Conservation (phyloP, 2,329 filamentous ascomycete genomes). For the Aspergillus tamarii region DNA sequence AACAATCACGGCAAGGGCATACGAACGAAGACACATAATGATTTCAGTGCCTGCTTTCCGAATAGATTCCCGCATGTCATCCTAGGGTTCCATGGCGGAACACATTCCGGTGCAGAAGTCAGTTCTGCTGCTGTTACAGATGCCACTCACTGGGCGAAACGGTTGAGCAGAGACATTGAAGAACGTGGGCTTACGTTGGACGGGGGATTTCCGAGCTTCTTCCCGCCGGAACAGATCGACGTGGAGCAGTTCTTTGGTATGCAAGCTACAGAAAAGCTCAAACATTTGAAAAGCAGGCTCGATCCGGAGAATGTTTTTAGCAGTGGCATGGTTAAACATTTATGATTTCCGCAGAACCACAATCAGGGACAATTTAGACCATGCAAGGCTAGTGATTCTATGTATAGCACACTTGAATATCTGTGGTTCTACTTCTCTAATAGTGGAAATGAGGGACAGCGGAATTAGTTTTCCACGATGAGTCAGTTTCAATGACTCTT, state of each 20-base stretch:
- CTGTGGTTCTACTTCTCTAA: too few relatives aligned
- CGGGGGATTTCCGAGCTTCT: conserved; percentile 5
- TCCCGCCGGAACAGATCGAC: neutral
- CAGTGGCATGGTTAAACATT: neutral
- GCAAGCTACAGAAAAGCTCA: neutral
- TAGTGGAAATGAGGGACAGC: neutral
- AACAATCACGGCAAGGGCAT: too few relatives aligned
- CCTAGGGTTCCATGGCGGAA: too few relatives aligned
- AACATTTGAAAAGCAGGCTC: too few relatives aligned
- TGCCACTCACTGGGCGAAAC: neutral
- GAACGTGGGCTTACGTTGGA: neutral
- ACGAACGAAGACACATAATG: too few relatives aligned
- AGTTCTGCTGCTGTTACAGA: neutral
- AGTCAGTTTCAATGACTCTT: neutral
- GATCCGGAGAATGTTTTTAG: neutral
- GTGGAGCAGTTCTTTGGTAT: conserved; percentile 1
- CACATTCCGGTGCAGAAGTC: too few relatives aligned
- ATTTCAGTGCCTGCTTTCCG: too few relatives aligned
- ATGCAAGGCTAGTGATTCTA: neutral
- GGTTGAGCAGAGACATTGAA: neutral
- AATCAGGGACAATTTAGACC: neutral
- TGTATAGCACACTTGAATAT: neutral
- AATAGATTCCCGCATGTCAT: too few relatives aligned
- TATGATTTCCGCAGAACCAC: neutral
- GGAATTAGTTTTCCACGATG: neutral